phyloP scores from a whole-genome alignment of 1,139 yeast genomes.

The Zygosaccharomyces sapae region DNA sequence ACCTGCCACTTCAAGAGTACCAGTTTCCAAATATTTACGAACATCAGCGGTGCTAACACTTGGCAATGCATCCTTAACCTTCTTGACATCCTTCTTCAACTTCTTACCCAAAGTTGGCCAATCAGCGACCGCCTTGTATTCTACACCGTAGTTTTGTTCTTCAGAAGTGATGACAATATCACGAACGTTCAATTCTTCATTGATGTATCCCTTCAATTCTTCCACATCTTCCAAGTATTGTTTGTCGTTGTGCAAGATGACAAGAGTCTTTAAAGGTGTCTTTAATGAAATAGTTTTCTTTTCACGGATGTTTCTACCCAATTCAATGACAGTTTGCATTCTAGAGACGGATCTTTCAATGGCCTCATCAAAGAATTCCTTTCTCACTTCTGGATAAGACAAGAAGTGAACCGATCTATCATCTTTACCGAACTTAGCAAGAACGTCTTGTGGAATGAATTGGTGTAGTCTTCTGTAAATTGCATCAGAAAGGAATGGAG shows the following conservation, averaged over 20 bases:
- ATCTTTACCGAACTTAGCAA: constrained; percentile 48
- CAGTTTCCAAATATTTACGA: constrained; percentile 65
- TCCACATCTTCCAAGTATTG: constrained; percentile 73
- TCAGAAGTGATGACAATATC: constrained; percentile 83
- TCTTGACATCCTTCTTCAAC: constrained; percentile 87
- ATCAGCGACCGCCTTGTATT: constrained; percentile 92
- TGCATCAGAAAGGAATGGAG: constrained; percentile 91
- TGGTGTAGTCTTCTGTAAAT: constrained; percentile 73
- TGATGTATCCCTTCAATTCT: constrained; percentile 70
- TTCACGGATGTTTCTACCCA: constrained; percentile 95
- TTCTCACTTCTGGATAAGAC: constrained; percentile 80
- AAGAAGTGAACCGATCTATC: constrained; percentile 88
- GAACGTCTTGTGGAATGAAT: constrained; percentile 52
- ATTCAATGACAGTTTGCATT: constrained; percentile 95
- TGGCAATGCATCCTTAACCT: constrained; percentile 92
- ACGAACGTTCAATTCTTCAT: constrained; percentile 90
- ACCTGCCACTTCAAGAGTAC: constrained; percentile 81
- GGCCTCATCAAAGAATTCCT: constrained; percentile 71
- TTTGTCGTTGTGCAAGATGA: constrained; percentile 77
- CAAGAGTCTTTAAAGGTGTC: constrained; percentile 87
- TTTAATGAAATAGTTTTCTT: constrained; percentile 89
- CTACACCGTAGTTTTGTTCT: constrained; percentile 87
- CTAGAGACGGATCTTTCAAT: constrained; percentile 83
- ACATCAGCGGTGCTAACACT: constrained; percentile 75
- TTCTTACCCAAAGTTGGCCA: constrained; percentile 99